Evolutionary conservation across 192 early-diverging fungal species (phyloP).

Genomic region (Radiomyces spectabilis): DNA sequence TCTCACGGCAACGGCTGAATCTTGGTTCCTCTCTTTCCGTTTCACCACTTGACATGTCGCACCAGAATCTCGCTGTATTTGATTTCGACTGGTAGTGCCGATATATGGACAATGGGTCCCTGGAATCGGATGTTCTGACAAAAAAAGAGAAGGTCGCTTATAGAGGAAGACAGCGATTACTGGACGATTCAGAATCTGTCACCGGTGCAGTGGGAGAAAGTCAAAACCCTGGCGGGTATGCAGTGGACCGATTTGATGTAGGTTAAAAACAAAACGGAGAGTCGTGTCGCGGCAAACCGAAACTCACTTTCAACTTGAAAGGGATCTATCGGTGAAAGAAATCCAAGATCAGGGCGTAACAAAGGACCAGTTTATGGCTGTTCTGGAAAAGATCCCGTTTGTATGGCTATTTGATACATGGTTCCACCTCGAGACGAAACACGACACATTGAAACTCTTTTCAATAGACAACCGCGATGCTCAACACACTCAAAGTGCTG

Average conservation of each 20-base stretch:
- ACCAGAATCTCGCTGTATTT: constrained; percentile 43
- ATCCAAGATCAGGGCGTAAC: constrained; percentile 31
- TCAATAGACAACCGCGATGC: constrained; percentile 36
- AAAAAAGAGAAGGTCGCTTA: constrained; percentile 62
- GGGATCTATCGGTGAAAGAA: constrained; percentile 20
- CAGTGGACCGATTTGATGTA: constrained; percentile 68
- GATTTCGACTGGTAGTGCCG: constrained; percentile 70
- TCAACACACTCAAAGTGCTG: constrained; percentile 33
- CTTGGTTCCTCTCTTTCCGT: too few relatives aligned
- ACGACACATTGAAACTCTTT: not conserved
- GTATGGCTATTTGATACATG: constrained; percentile 28
- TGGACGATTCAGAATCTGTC: constrained; percentile 38
- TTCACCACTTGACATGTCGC: too few relatives aligned
- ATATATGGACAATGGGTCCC: too few relatives aligned
- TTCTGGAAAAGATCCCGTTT: constrained; percentile 29
- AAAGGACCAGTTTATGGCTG: constrained; percentile 20
- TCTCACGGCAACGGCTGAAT: too few relatives aligned
- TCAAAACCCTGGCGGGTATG: constrained; percentile 5
- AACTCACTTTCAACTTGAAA: not conserved
- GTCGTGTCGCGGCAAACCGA: too few relatives aligned
- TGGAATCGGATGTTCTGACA: too few relatives aligned
- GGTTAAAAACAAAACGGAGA: not conserved
- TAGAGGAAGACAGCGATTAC: constrained; percentile 52
- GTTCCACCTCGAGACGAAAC: too few relatives aligned
- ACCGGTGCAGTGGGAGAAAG: constrained; percentile 22